Conservation (phyloP, 106 monocot genomes). For the Alisma plantagoaquatica region DNA sequence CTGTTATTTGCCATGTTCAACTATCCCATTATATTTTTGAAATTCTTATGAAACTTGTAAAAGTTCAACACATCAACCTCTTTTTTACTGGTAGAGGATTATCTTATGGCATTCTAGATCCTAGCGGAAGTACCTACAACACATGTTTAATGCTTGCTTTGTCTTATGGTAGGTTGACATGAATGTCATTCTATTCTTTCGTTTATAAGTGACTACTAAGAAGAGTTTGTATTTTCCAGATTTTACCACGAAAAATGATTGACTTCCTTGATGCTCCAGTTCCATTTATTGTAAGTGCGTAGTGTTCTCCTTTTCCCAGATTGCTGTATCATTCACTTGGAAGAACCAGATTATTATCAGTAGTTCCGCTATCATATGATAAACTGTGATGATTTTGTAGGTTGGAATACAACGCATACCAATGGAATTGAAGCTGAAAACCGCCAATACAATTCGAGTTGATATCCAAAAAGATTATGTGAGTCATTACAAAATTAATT, state of each 20-base stretch:
- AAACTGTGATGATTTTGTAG: slow-evolving; percentile 21
- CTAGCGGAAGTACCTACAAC: too few species aligned
- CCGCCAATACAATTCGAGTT: slow-evolving; percentile 50
- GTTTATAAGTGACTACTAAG: not conserved
- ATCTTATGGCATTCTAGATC: not conserved
- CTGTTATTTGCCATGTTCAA: too few species aligned
- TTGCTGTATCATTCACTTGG: not conserved
- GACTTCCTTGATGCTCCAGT: slow-evolving; percentile 94
- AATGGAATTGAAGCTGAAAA: slow-evolving; percentile 57
- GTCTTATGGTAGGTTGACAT: too few species aligned
- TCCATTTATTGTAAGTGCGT: slow-evolving; percentile 72
- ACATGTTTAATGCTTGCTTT: too few species aligned
- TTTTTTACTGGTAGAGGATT: not conserved
- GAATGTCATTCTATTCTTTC: not conserved
- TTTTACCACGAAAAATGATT: slow-evolving; percentile 75
- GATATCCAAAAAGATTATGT: slow-evolving; percentile 74
- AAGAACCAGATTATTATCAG: slow-evolving; percentile 1
- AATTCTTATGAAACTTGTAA: too few species aligned
- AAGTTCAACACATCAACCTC: too few species aligned
- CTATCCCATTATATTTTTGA: too few species aligned
- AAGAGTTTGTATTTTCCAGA: slow-evolving; percentile 30
- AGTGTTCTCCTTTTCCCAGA: not conserved
- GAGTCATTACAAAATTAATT: slow-evolving; percentile 8
- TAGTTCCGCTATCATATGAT: not conserved
- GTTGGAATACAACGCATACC: slow-evolving; percentile 83